Percentiles rank a stretch among this genome's conserved stretches.
phyloP scores from a whole-genome alignment of 192 early-diverging fungal genomes.

The Rhizophagus sp. region DNA sequence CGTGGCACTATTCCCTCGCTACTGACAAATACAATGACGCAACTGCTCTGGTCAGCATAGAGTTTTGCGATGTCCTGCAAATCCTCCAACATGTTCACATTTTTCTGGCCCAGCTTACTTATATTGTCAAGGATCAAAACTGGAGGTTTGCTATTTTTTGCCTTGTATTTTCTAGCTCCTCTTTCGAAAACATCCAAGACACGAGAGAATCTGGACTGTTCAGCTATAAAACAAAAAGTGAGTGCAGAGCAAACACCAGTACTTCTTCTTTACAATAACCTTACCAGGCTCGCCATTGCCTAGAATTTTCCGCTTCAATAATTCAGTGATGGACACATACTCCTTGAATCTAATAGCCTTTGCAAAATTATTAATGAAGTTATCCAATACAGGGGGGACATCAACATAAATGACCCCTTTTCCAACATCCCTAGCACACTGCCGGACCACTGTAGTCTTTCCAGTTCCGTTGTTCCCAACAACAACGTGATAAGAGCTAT shows the following conservation, averaged over 20 bases:
- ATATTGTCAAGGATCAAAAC: too few species aligned
- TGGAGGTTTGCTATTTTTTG: too few species aligned
- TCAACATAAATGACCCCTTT: slow-evolving; percentile 31
- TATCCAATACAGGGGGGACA: slow-evolving; percentile 19
- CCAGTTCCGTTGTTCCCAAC: too few species aligned
- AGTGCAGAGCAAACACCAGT: slow-evolving; percentile 25
- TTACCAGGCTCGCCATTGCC: slow-evolving; percentile 8
- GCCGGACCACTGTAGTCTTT: slow-evolving; percentile 21
- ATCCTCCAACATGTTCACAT: slow-evolving; percentile 6
- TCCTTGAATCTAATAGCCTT: slow-evolving; percentile 20
- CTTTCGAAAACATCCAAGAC: slow-evolving; percentile 10
- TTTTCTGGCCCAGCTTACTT: slow-evolving; percentile 24
- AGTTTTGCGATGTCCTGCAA: slow-evolving; percentile 27
- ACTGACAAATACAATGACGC: slow-evolving; percentile 29
- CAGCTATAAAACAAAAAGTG: slow-evolving; percentile 25
- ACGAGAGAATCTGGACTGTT: slow-evolving; percentile 5
- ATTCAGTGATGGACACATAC: slow-evolving; percentile 1
- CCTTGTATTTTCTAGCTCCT: slow-evolving; percentile 23
- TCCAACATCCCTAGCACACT: slow-evolving; percentile 20
- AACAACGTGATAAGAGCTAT: too few species aligned
- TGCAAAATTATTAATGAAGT: slow-evolving; percentile 26
- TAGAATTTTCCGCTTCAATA: neutral
- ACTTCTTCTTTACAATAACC: slow-evolving; percentile 16
- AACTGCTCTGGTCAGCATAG: slow-evolving; percentile 16
- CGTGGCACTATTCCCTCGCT: slow-evolving; percentile 12